A percentile compares a stretch with the other conserved stretches of the same genome.
Evolutionary conservation across 2,329 filamentous ascomycete genomes (phyloP).

Genomic region (Exophiala bonariae): DNA sequence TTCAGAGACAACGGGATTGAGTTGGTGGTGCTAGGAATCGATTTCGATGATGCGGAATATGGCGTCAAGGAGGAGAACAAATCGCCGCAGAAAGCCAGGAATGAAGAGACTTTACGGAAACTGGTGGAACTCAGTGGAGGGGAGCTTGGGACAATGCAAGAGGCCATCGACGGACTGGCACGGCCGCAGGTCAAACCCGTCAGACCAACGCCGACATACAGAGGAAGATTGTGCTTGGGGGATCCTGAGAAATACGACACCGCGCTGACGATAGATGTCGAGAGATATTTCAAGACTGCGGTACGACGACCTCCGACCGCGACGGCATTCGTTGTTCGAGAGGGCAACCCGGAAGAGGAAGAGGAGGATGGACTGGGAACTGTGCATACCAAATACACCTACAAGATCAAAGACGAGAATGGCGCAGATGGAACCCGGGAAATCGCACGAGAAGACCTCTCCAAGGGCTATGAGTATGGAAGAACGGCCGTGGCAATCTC

Average conservation of each 20-base stretch:
- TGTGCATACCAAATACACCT: conserved; percentile 76
- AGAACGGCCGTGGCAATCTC: conserved; percentile 87
- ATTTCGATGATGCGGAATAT: conserved; percentile 89
- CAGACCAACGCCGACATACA: conserved; percentile 76
- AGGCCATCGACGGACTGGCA: conserved; percentile 78
- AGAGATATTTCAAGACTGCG: conserved; percentile 87
- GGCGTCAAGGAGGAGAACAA: conserved; percentile 94
- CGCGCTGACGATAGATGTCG: conserved; percentile 79
- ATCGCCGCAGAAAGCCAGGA: conserved; percentile 65
- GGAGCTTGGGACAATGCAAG: conserved; percentile 77
- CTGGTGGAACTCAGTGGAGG: conserved; percentile 69
- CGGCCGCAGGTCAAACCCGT: conserved; percentile 74
- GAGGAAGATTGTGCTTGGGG: conserved; percentile 77
- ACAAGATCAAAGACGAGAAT: conserved; percentile 74
- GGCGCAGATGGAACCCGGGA: conserved; percentile 78
- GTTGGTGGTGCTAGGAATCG: conserved; percentile 80
- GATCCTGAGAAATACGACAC: conserved; percentile 71
- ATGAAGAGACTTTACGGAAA: conserved; percentile 67
- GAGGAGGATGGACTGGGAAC: conserved; percentile 27
- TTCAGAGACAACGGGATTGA: conserved; percentile 74
- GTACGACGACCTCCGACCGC: conserved; percentile 72
- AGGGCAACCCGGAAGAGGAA: conserved; percentile 19
- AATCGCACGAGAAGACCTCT: conserved; percentile 76
- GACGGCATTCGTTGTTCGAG: conserved; percentile 68
- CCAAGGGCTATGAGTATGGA: conserved; percentile 94